Conservation (phyloP, 192 early-diverging fungal species). For the Backusella circina region DNA sequence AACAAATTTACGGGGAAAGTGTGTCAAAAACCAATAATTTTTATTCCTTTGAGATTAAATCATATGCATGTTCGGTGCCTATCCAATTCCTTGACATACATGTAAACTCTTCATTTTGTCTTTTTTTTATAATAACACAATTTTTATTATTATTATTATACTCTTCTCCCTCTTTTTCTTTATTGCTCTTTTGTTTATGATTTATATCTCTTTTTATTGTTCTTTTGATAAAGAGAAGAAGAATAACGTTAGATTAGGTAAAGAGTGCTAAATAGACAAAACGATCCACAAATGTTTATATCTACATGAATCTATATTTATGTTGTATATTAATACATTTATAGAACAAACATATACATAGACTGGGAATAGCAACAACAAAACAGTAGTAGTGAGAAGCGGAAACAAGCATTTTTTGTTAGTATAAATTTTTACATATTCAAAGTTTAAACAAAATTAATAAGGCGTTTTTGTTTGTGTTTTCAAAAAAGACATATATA, state of each 20-base stretch:
- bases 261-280: neutral
- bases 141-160: neutral
- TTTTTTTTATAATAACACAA: neutral
- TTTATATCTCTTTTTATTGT: neutral
- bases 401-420: neutral
- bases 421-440: neutral
- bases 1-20: conserved; percentile 5
- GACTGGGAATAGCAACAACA: neutral
- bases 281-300: neutral
- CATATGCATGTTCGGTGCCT: neutral
- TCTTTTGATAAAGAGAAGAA: neutral
- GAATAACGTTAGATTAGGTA: neutral
- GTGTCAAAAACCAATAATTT: neutral
- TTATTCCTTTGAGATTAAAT: neutral
- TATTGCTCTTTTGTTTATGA: neutral
- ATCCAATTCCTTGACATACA: neutral
- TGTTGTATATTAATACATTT: neutral
- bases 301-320: neutral
- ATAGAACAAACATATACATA: neutral
- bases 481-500: neutral
- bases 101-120: neutral
- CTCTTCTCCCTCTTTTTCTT: neutral
- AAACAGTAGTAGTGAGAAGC: neutral
- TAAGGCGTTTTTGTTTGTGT: neutral
- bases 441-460: conserved; percentile 4